These are phyloP conservation scores for Aspergillus incahuasiensis DNA, from an alignment of 495 filamentous ascomycete species.

Conservation along the genomic window DNA sequence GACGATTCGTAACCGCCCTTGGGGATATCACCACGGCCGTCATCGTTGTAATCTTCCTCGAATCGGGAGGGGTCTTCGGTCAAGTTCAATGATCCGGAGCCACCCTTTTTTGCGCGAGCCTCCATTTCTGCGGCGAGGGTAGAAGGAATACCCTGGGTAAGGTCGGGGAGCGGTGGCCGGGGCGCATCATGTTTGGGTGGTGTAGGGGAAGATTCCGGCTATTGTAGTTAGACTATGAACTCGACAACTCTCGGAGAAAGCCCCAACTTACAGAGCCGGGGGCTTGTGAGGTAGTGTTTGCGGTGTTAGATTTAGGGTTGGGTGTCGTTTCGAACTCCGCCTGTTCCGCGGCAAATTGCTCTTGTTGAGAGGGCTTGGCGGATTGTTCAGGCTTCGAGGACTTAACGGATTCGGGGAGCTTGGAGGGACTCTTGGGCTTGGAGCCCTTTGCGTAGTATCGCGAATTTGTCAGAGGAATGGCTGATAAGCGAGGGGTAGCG, in stretches of 20 bases:
- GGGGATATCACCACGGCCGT: constrained; percentile 58
- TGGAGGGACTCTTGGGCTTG: constrained; percentile 44
- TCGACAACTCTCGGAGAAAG: too few species aligned
- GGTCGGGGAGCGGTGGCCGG: constrained; percentile 66
- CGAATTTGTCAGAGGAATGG: constrained; percentile 31
- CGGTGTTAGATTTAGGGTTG: constrained; percentile 33
- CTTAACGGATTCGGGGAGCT: constrained; percentile 36
- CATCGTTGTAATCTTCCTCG: constrained; percentile 43
- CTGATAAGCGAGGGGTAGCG: constrained; percentile 33
- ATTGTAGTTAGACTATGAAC: too few species aligned
- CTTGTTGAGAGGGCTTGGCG: constrained; percentile 22
- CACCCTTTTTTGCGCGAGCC: constrained; percentile 44
- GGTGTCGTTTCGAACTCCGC: constrained; percentile 41
- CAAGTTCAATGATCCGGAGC: constrained; percentile 46
- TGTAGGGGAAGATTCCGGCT: constrained; percentile 29
- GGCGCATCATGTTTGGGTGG: constrained; percentile 22
- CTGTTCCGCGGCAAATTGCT: constrained; percentile 38
- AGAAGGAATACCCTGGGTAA: constrained; percentile 87
- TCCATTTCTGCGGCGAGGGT: constrained; percentile 70
- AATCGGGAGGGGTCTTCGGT: constrained; percentile 53
- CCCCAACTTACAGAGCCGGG: constrained; percentile 26
- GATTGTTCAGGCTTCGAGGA: constrained; percentile 23
- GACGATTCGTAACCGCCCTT: constrained; percentile 89
- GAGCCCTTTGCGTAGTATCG: constrained; percentile 46
- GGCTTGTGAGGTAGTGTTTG: constrained; percentile 29